Conservation (phyloP, 1,284 basidiomycete species). For the Microbotryum intermedium region DNA sequence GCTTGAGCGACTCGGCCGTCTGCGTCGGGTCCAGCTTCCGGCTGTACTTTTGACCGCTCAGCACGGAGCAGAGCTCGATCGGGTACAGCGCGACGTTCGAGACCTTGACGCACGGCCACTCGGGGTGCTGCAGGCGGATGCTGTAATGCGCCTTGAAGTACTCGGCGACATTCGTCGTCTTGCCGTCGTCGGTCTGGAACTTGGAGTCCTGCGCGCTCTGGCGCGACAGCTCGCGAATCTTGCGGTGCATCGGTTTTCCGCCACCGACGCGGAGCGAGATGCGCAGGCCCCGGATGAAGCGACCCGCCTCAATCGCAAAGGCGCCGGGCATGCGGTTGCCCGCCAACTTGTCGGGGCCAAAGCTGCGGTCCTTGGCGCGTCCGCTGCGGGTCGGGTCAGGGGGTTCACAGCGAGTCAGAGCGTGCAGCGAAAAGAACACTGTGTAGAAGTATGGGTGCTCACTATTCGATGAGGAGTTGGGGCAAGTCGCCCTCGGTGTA, state of each 20-base stretch:
- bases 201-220: neutral
- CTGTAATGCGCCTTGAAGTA: constrained; percentile 10
- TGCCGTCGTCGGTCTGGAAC: constrained; percentile 5
- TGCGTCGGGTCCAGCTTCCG: constrained; percentile 10
- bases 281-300: constrained; percentile 4
- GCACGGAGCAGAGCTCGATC: constrained; percentile 9
- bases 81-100: constrained; percentile 12
- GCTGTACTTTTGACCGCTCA: constrained; percentile 8
- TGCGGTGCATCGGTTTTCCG: constrained; percentile 1
- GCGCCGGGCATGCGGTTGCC: too few relatives aligned
- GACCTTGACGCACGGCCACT: constrained; percentile 14
- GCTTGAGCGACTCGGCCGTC: constrained; percentile 9
- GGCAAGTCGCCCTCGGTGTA: constrained; percentile 2
- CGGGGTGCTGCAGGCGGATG: constrained; percentile 2
- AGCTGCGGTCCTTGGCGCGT: too few relatives aligned
- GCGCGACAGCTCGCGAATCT: constrained; percentile 1
- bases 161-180: constrained; percentile 1
- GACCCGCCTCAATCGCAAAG: neutral
- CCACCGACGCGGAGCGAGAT: constrained; percentile 1
- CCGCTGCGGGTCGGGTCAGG: too few relatives aligned
- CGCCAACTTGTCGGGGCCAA: too few relatives aligned
- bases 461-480: constrained; percentile 1
- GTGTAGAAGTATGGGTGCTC: too few relatives aligned
- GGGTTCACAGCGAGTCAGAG: too few relatives aligned
- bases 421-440: too few relatives aligned